Evolutionary conservation across 768 basidiomycete species (phyloP).

Genomic region (Guyanaporus albipodus): DNA sequence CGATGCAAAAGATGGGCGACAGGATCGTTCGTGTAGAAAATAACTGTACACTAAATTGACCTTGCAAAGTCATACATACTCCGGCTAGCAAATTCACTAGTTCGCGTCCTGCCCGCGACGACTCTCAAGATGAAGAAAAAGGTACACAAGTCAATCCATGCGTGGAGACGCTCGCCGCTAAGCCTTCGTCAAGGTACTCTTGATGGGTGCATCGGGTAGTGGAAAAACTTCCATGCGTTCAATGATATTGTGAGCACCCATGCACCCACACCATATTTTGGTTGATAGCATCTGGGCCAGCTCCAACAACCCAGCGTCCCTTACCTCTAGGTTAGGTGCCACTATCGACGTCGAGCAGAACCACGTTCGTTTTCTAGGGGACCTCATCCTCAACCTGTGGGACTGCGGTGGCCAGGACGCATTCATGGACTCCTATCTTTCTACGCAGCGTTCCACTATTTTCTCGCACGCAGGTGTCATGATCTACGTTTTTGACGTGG

Average conservation of each 20-base stretch:
- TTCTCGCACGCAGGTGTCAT: slow-evolving; percentile 96
- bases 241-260: slow-evolving; percentile 84
- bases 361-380: slow-evolving; percentile 94
- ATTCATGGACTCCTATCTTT: slow-evolving; percentile 97
- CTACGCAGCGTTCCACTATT: slow-evolving; percentile 86
- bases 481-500: slow-evolving; percentile 98
- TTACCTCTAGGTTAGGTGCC: slow-evolving; percentile 88
- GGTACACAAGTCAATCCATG: slow-evolving; percentile 9
- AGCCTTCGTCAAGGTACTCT: slow-evolving; percentile 61
- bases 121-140: slow-evolving; percentile 31
- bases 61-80: background rate
- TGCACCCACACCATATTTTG: background rate
- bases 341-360: slow-evolving; percentile 99
- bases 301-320: slow-evolving; percentile 90
- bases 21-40: slow-evolving; percentile 50
- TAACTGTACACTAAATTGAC: background rate
- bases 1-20: slow-evolving; percentile 63
- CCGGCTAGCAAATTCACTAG: background rate
- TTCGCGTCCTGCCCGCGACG: background rate
- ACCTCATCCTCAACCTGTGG: slow-evolving; percentile 95
- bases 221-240: slow-evolving; percentile 98
- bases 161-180: background rate
- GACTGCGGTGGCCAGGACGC: slow-evolving; percentile 98
- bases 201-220: slow-evolving; percentile 97
- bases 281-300: slow-evolving; percentile 37